phyloP scores from a whole-genome alignment of 2,329 filamentous ascomycete species.

The Pseudopyricularia cyperi region DNA sequence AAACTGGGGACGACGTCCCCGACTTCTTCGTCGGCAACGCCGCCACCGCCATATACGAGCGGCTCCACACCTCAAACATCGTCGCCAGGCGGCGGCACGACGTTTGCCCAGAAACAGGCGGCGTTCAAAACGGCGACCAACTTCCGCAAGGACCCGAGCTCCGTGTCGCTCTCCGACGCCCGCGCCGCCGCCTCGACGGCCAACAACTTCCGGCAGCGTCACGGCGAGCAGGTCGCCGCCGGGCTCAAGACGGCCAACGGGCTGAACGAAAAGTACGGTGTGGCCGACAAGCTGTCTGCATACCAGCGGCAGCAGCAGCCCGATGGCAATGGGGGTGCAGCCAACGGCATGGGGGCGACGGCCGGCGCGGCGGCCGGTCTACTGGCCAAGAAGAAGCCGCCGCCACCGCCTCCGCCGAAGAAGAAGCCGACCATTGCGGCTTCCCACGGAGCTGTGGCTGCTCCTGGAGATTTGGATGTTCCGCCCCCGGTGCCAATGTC shows the following conservation, averaged over 20 bases:
- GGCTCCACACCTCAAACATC: slow-evolving; percentile 10
- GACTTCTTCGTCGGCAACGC: slow-evolving; percentile 12
- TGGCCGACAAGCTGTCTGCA: slow-evolving; percentile 13
- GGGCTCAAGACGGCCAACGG: slow-evolving; percentile 44
- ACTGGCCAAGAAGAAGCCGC: slow-evolving; percentile 37
- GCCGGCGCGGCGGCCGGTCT: slow-evolving; percentile 5
- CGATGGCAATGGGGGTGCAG: background rate
- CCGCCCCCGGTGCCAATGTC: slow-evolving; percentile 40
- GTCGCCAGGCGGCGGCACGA: slow-evolving; percentile 34
- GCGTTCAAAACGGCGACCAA: slow-evolving; percentile 47
- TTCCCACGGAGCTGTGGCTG: slow-evolving; percentile 5
- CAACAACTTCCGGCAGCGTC: slow-evolving; percentile 57
- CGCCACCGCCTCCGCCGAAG: slow-evolving; percentile 36
- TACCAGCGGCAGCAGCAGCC: background rate
- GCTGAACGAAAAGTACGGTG: slow-evolving; percentile 49
- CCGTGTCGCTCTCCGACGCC: slow-evolving; percentile 46
- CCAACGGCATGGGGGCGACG: background rate
- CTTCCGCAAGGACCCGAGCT: slow-evolving; percentile 47
- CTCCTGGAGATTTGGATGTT: slow-evolving; percentile 8
- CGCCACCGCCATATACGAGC: slow-evolving; percentile 6
- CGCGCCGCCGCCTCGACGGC: slow-evolving; percentile 45
- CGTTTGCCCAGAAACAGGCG: slow-evolving; percentile 51
- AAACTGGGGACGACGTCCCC: slow-evolving; percentile 34
- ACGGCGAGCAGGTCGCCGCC: slow-evolving; percentile 53
- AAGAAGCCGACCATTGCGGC: slow-evolving; percentile 31